Percentiles rank a stretch among this genome's conserved stretches.
These are phyloP conservation scores for Penicillium paxilli DNA, from an alignment of 495 filamentous ascomycete genomes.

Conservation along the genomic window DNA sequence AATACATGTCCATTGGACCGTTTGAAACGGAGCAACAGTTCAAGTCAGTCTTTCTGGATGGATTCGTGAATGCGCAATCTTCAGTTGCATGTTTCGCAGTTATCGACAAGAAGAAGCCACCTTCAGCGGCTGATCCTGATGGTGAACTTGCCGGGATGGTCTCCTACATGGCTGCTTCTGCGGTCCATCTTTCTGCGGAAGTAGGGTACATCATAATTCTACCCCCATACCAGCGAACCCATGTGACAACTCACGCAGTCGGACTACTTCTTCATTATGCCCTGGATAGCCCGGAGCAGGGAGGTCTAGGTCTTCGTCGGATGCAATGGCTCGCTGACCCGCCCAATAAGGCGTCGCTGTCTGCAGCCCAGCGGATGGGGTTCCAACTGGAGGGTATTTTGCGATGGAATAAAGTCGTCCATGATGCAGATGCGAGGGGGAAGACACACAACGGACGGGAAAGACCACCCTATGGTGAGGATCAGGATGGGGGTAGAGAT, in stretches of 20 bases:
- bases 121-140: slow-evolving; percentile 17
- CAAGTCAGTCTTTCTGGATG: slow-evolving; percentile 8
- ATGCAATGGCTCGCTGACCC: slow-evolving; percentile 13
- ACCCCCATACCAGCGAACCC: slow-evolving; percentile 22
- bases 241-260: slow-evolving; percentile 20
- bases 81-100: slow-evolving; percentile 21
- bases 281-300: slow-evolving; percentile 6
- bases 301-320: slow-evolving; percentile 16
- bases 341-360: slow-evolving; percentile 10
- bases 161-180: slow-evolving; percentile 16
- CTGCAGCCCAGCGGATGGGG: slow-evolving; percentile 9
- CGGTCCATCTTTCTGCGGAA: slow-evolving; percentile 13
- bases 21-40: slow-evolving; percentile 6
- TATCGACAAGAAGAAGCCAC: slow-evolving; percentile 18
- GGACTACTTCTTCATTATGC: slow-evolving; percentile 17
- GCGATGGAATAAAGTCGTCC: not conserved
- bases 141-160: slow-evolving; percentile 24
- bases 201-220: slow-evolving; percentile 24
- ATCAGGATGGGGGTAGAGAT: not conserved
- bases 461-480: not conserved
- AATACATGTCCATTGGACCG: slow-evolving; percentile 12
- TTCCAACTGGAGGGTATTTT: slow-evolving; percentile 9
- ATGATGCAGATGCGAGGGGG: not conserved
- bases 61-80: slow-evolving; percentile 19
- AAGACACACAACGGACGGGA: not conserved